These are phyloP conservation scores for Aureobasidium sp. DNA, from an alignment of 2,329 filamentous ascomycete species.

Conservation along the genomic window DNA sequence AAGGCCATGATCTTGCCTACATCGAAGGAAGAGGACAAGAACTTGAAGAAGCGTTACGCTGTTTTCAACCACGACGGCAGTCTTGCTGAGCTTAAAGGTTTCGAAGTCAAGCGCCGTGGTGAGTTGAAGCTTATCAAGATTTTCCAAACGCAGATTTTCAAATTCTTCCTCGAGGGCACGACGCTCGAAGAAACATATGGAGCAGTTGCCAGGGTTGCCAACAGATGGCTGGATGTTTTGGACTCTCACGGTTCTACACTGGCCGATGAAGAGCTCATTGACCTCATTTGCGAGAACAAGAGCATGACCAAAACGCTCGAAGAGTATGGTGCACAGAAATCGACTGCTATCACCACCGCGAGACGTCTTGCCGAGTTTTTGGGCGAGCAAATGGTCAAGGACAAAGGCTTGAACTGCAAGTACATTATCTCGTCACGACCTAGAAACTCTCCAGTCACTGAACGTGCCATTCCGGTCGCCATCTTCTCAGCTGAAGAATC, in stretches of 20 bases:
- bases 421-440: slow-evolving; percentile 93
- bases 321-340: slow-evolving; percentile 93
- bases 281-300: slow-evolving; percentile 99
- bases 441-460: slow-evolving; percentile 84
- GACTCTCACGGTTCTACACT: slow-evolving; percentile 81
- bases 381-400: slow-evolving; percentile 97
- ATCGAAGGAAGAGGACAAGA: slow-evolving; percentile 98
- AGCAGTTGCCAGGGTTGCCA: slow-evolving; percentile 88
- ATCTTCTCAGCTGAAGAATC: slow-evolving; percentile 92
- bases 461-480: slow-evolving; percentile 86
- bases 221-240: slow-evolving; percentile 93
- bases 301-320: slow-evolving; percentile 96
- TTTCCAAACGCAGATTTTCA: slow-evolving; percentile 98
- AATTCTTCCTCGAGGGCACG: slow-evolving; percentile 90
- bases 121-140: slow-evolving; percentile 99
- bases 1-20: slow-evolving; percentile 95
- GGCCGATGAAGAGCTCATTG: slow-evolving; percentile 93
- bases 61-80: slow-evolving; percentile 98
- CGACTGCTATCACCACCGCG: slow-evolving; percentile 97
- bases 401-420: slow-evolving; percentile 98
- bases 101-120: slow-evolving; percentile 94
- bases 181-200: slow-evolving; percentile 84
- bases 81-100: slow-evolving; percentile 91
- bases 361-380: slow-evolving; percentile 91
- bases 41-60: slow-evolving; percentile 97